phyloP scores from a whole-genome alignment of 202 grass and related monocot genomes.

The Schoenoplectus tabernaemontani region DNA sequence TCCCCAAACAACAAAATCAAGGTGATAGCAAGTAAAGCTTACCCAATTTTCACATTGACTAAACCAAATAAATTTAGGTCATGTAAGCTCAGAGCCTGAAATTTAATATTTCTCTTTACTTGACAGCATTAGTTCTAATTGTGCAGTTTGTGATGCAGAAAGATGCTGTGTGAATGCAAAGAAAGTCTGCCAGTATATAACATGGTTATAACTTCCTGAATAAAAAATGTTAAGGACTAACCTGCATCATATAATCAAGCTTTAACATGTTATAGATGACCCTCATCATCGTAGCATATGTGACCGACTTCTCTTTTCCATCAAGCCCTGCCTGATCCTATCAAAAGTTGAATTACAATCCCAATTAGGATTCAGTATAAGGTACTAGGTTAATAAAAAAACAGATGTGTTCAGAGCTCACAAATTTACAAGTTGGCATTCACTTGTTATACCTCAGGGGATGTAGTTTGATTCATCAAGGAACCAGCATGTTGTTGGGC shows the following conservation, averaged over 20 bases:
- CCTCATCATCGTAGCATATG: slow-evolving; percentile 24
- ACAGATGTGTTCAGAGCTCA: neutral
- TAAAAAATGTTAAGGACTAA: slow-evolving; percentile 20
- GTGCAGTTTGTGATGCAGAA: neutral
- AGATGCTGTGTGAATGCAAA: neutral
- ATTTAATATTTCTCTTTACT: neutral
- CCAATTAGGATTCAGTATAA: neutral
- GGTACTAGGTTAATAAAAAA: neutral
- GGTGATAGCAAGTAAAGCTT: neutral
- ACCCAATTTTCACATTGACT: neutral
- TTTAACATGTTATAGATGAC: slow-evolving; percentile 51
- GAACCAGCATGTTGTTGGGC: neutral
- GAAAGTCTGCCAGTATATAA: neutral
- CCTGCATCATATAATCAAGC: slow-evolving; percentile 70
- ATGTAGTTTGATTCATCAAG: slow-evolving; percentile 1
- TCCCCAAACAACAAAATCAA: neutral
- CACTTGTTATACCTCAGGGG: neutral
- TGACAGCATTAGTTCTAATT: neutral
- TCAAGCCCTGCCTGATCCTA: slow-evolving; percentile 32
- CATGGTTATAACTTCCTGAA: neutral
- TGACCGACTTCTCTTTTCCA: slow-evolving; percentile 6
- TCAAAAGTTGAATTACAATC: neutral
- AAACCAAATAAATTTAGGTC: neutral
- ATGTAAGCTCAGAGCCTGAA: neutral
- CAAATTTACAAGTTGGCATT: neutral